Evolutionary conservation across 2,329 filamentous ascomycete species (phyloP).

Genomic region (Cladosporium sp.): DNA sequence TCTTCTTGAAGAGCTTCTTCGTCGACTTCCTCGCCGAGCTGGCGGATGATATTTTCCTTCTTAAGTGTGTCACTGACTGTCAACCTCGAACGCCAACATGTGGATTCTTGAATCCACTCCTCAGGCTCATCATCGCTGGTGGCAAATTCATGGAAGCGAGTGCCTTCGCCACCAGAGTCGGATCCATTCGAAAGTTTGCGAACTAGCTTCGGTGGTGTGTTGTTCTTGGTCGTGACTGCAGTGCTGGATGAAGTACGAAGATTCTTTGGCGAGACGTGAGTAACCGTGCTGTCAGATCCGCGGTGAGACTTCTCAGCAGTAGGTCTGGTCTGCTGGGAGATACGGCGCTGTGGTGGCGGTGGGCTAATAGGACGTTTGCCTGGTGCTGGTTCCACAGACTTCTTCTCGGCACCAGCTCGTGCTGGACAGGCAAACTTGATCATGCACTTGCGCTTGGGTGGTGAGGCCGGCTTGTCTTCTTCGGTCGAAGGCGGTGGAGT

Average conservation of each 20-base stretch:
- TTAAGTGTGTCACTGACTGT: constrained; percentile 87
- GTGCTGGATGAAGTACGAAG: background rate
- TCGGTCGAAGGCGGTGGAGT: constrained; percentile 14
- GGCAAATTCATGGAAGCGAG: constrained; percentile 85
- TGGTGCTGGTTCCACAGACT: constrained; percentile 32
- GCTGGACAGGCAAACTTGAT: constrained; percentile 77
- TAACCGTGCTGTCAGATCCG: constrained; percentile 54
- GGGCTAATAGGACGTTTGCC: constrained; percentile 44
- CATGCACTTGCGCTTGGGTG: constrained; percentile 58
- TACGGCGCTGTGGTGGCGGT: constrained; percentile 39
- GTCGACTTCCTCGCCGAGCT: constrained; percentile 84
- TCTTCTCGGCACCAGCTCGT: constrained; percentile 47
- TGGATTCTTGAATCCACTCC: constrained; percentile 81
- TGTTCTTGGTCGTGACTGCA: constrained; percentile 32
- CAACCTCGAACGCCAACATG: constrained; percentile 67
- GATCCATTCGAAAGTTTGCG: constrained; percentile 31
- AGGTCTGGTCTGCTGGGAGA: constrained; percentile 17
- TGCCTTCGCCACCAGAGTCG: constrained; percentile 56
- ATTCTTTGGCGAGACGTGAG: constrained; percentile 48
- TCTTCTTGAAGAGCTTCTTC: constrained; percentile 79
- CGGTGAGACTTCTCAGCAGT: constrained; percentile 41
- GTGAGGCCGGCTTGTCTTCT: constrained; percentile 34
- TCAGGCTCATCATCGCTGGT: constrained; percentile 80
- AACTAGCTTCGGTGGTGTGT: constrained; percentile 37
- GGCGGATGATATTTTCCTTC: constrained; percentile 86